Evolutionary conservation across 1,284 basidiomycete genomes (phyloP).

Genomic region (Cutaneotrichosporon dermatis): DNA sequence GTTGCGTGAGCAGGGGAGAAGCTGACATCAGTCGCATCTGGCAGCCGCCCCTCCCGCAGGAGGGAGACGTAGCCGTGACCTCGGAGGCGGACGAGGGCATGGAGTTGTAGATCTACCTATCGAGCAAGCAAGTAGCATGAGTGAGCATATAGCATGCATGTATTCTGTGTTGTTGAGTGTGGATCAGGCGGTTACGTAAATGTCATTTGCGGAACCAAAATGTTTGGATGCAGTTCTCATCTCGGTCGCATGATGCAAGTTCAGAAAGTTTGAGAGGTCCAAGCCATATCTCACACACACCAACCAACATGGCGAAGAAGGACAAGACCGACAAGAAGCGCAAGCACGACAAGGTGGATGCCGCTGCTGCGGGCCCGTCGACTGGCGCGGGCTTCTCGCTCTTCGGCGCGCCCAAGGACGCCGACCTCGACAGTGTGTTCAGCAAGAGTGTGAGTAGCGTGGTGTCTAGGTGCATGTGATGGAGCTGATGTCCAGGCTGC

Average conservation of each 20-base stretch:
- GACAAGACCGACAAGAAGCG: constrained; percentile 28
- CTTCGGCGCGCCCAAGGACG: constrained; percentile 33
- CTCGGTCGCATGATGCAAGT: not conserved
- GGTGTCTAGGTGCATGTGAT: not conserved
- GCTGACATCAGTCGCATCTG: constrained; percentile 16
- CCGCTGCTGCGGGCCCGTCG: constrained; percentile 1
- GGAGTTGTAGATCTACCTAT: constrained; percentile 10
- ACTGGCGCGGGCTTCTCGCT: constrained; percentile 24
- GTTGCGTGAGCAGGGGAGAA: too few relatives aligned
- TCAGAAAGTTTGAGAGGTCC: not conserved
- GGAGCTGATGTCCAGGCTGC: constrained; percentile 24
- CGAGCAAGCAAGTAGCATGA: not conserved
- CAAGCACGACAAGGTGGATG: constrained; percentile 21
- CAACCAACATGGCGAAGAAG: constrained; percentile 18
- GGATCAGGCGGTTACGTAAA: not conserved
- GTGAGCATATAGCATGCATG: not conserved
- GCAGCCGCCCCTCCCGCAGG: constrained; percentile 12
- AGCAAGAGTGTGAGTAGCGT: constrained; percentile 43
- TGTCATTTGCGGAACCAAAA: not conserved
- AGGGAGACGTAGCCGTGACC: not conserved
- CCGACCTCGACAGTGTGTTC: constrained; percentile 49
- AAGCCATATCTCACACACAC: not conserved
- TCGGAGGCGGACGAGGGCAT: constrained; percentile 10
- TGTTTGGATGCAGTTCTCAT: not conserved
- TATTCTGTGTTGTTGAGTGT: not conserved